Percentiles rank a stretch among this genome's conserved stretches.
These are phyloP conservation scores for Arthroderma sp. DNA, from an alignment of 2,329 filamentous ascomycete genomes.

Conservation along the genomic window DNA sequence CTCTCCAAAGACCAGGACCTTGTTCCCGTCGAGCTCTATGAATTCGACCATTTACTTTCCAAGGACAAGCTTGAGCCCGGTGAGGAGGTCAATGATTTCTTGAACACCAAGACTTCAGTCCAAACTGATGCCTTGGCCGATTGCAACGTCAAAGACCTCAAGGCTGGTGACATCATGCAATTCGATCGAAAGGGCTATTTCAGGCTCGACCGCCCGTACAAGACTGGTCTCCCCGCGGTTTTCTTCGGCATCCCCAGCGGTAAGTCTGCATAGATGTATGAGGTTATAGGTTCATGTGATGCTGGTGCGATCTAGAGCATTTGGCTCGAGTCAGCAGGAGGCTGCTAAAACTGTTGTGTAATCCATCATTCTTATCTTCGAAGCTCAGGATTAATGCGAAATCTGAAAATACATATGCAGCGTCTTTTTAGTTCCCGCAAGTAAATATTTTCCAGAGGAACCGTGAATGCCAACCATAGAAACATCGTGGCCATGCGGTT, in stretches of 20 bases:
- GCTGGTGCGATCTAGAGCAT: no score
- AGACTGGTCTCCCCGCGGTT: conserved; percentile 46
- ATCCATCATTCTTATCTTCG: no score
- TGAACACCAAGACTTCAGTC: conserved; percentile 63
- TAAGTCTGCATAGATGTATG: conserved; percentile 24
- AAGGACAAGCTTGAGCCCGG: conserved; percentile 90
- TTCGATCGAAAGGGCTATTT: conserved; percentile 90
- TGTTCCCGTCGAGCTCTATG: conserved; percentile 71
- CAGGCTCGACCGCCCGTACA: conserved; percentile 57
- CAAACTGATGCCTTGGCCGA: conserved; percentile 67
- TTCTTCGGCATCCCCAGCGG: conserved; percentile 60
- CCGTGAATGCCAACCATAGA: no score
- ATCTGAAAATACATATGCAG: no score
- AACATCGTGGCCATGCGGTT: no score
- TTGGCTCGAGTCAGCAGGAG: no score
- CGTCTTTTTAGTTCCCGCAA: no score
- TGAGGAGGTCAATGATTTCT: conserved; percentile 69
- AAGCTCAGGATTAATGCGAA: no score
- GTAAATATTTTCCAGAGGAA: no score
- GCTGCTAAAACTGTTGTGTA: no score
- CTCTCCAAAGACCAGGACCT: conserved; percentile 65
- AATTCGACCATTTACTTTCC: conserved; percentile 89
- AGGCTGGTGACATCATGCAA: conserved; percentile 85
- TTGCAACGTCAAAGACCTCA: conserved; percentile 62
- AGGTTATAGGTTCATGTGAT: no score